These are phyloP conservation scores for Corchorus capsularis DNA, from an alignment of 345 rosid genomes.

Conservation along the genomic window DNA sequence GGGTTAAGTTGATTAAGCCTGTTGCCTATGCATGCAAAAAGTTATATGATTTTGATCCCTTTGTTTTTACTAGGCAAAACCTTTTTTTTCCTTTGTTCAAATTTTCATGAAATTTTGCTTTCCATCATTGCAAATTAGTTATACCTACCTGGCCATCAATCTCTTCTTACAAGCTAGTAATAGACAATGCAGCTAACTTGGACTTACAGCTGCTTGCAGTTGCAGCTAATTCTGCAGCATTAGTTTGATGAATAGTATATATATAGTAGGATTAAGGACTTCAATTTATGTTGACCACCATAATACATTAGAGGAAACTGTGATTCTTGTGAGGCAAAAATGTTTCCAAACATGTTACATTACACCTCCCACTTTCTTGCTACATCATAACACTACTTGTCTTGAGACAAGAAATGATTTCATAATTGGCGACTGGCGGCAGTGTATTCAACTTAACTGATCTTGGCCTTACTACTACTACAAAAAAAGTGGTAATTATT, in stretches of 20 bases:
- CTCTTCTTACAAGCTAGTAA: neutral
- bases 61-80: neutral
- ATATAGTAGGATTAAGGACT: neutral
- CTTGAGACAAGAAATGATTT: neutral
- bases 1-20: no score
- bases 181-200: neutral
- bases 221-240: neutral
- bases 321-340: neutral
- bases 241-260: neutral
- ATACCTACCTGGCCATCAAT: neutral
- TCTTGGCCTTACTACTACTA: neutral
- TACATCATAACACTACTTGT: neutral
- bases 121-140: neutral
- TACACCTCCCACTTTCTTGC: neutral
- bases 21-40: neutral
- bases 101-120: slow-evolving; percentile 8
- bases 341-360: neutral
- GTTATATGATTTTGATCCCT: neutral
- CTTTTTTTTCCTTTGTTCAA: neutral
- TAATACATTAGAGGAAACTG: neutral
- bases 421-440: neutral
- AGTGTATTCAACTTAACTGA: neutral
- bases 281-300: neutral
- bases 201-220: neutral
- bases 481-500: slow-evolving; percentile 7